phyloP scores from a whole-genome alignment of 2,329 filamentous ascomycete genomes.

The Dryadomyces quercivorus region DNA sequence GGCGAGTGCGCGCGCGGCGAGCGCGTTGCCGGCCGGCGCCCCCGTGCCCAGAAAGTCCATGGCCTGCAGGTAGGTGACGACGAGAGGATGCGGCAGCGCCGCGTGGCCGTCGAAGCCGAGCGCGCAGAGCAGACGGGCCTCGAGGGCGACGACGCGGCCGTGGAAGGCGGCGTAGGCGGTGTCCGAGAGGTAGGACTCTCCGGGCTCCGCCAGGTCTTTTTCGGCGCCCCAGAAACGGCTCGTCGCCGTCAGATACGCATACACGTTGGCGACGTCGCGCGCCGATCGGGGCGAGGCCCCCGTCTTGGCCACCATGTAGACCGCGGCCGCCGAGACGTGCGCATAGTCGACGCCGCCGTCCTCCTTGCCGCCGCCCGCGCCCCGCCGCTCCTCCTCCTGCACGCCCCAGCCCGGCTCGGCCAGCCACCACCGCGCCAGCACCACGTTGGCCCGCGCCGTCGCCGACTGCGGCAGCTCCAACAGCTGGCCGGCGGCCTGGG shows the following conservation, averaged over 20 bases:
- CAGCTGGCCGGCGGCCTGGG: constrained; percentile 68
- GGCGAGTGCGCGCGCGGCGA: constrained; percentile 51
- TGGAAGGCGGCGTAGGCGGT: constrained; percentile 55
- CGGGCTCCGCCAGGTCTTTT: too few species aligned
- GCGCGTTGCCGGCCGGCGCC: constrained; percentile 37
- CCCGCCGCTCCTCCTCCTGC: not conserved
- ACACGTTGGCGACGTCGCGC: constrained; percentile 73
- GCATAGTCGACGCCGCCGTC: not conserved
- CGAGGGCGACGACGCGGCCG: constrained; percentile 54
- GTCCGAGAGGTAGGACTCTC: constrained; percentile 69
- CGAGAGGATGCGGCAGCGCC: constrained; percentile 72
- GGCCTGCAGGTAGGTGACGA: constrained; percentile 85
- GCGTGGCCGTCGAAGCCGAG: constrained; percentile 78
- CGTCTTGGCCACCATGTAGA: constrained; percentile 77
- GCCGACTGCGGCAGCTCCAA: constrained; percentile 76
- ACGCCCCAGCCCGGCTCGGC: constrained; percentile 25
- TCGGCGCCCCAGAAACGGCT: not conserved
- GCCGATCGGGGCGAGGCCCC: constrained; percentile 65
- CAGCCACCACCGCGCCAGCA: constrained; percentile 73
- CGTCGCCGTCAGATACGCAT: constrained; percentile 63
- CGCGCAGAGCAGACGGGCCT: constrained; percentile 62
- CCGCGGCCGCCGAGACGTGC: constrained; percentile 62
- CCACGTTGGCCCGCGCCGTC: constrained; percentile 72
- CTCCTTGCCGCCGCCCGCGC: not conserved
- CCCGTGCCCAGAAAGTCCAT: constrained; percentile 50